A percentile compares a stretch with the other conserved stretches of the same genome.
Conservation (phyloP, 495 filamentous ascomycete species). For the Pseudomonodictys pantanalensis region DNA sequence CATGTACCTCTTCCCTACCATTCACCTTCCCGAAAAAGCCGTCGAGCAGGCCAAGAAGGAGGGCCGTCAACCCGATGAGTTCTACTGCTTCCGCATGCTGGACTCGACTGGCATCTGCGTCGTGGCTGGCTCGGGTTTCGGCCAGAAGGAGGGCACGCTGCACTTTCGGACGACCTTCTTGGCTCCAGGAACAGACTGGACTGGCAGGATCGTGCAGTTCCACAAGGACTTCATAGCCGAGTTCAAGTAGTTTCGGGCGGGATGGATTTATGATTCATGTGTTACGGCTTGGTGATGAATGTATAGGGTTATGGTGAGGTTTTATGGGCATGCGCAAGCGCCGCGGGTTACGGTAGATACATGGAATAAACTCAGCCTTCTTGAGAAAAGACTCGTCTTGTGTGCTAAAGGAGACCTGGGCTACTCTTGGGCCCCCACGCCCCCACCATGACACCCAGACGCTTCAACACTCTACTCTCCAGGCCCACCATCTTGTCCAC, state of each 20-base stretch:
- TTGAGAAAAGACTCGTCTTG: no score
- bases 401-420: no score
- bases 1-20: slow-evolving; percentile 98
- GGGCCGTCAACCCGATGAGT: slow-evolving; percentile 79
- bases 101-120: slow-evolving; percentile 96
- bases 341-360: no score
- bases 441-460: no score
- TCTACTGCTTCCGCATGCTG: slow-evolving; percentile 84
- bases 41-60: slow-evolving; percentile 69
- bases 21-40: slow-evolving; percentile 72
- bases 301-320: no score
- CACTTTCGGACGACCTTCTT: slow-evolving; percentile 98
- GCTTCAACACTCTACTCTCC: no score
- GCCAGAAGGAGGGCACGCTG: slow-evolving; percentile 84
- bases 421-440: no score
- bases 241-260: slow-evolving; percentile 46
- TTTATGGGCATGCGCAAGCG: no score
- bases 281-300: no score
- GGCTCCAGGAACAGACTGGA: slow-evolving; percentile 93
- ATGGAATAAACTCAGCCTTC: no score
- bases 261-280: neutral
- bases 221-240: slow-evolving; percentile 89
- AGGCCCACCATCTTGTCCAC: no score
- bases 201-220: slow-evolving; percentile 81
- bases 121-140: slow-evolving; percentile 88